Evolutionary conservation across 2,329 filamentous ascomycete species (phyloP), one percentile per base, ranked within the genome.

Genomic region (Didymella keratinophila): DNA sequence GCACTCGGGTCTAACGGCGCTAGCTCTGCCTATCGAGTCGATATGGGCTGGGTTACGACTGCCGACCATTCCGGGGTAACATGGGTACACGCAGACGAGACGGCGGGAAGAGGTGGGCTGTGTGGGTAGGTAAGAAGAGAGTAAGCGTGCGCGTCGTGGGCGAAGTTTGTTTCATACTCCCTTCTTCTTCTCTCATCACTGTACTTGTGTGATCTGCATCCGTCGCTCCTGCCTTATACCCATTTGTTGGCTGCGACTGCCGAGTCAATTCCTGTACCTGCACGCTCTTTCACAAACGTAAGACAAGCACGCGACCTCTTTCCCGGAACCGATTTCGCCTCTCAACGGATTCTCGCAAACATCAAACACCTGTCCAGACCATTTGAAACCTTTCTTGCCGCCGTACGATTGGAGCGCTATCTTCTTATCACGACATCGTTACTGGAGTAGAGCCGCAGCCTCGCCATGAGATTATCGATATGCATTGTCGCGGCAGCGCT

Each of bases 401-500:
- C 9, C 28, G 23, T 39, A 10, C 45, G n/a, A n/a, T 20, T 12
- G 18, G 7, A 23, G 27, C 30, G 27, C 34, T 50, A 50, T 58
- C 50, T 58, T 49, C 21, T 50, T 52, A 59, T 21, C 36, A 51
- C 36, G 27, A 14, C 56, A 55, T 60, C 28, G 30, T 55, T 55
- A 52, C 42, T 18, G 18, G 10, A 59, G 46, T 21, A 51, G 34
- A 9, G 16, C 16, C 21, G 18, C 10, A 49, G 27, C 34, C 41
- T 49, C 42, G 53, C 54, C 25, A 76, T 76, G 74, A 71, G 63
- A 58, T 51, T 74, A 52, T 65, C 62, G 16, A 61, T 58, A 60
- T 74, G 60, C 57, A 61, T 66, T 32, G 50, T 64, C 34, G 62
- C 56, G 46, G 65, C 66, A 34, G 60, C 62, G n/a, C 56, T 74